phyloP scores from a whole-genome alignment of 2,329 filamentous ascomycete genomes.

The Trichothecium roseum region DNA sequence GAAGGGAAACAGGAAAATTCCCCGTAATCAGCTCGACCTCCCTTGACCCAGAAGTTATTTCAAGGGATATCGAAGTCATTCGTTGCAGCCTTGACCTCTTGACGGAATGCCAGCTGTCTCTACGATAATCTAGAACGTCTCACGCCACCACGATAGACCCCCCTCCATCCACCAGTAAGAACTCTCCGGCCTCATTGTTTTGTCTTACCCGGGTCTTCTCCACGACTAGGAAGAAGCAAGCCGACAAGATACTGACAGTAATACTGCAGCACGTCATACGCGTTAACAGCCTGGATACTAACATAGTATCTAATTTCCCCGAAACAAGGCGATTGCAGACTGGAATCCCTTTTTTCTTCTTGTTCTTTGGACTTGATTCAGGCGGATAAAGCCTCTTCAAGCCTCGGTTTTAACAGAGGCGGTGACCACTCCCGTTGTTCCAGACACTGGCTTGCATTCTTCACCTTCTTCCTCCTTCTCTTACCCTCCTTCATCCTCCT shows the following conservation, averaged over 20 bases:
- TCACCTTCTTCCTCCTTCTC: constrained; percentile 13
- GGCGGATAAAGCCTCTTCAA: constrained; percentile 25
- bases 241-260: not conserved
- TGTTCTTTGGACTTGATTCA: constrained; percentile 18
- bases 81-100: constrained; percentile 2
- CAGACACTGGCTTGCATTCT: constrained; percentile 29
- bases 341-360: constrained; percentile 19
- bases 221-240: not conserved
- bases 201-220: not conserved
- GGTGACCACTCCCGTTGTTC: constrained; percentile 18
- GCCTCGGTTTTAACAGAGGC: constrained; percentile 23
- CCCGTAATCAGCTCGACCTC: too few species aligned
- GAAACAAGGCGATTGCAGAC: constrained; percentile 16
- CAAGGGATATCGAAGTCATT: not conserved
- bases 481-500: constrained; percentile 8
- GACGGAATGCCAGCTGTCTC: constrained; percentile 5
- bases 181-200: not conserved
- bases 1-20: too few species aligned
- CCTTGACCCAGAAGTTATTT: too few species aligned
- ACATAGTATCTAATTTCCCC: constrained; percentile 29
- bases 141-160: not conserved
- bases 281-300: not conserved
- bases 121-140: not conserved
- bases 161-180: not conserved
- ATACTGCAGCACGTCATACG: not conserved